Evolutionary conservation across 257 asterid genomes (phyloP).

Genomic region (Rhazya stricta): DNA sequence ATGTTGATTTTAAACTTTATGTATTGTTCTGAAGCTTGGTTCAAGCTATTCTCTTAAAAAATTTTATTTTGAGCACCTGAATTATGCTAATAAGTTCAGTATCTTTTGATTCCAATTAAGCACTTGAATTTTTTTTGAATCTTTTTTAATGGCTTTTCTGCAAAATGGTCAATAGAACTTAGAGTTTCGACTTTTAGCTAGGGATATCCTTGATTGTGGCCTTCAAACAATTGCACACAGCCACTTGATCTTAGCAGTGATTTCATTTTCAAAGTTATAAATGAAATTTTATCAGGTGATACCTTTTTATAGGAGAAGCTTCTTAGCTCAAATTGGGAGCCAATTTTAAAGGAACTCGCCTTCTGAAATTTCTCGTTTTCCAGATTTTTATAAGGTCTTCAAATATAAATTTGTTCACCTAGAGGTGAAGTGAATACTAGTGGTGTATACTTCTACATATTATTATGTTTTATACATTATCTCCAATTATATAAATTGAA

Average conservation of each 20-base stretch:
- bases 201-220: slow-evolving; percentile 94
- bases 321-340: not conserved
- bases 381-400: slow-evolving; percentile 94
- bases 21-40: no score
- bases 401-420: slow-evolving; percentile 81
- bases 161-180: not conserved
- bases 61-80: no score
- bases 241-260: slow-evolving; percentile 93
- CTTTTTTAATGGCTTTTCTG: no score
- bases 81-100: no score
- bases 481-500: not conserved
- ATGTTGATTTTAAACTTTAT: no score
- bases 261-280: slow-evolving; percentile 75
- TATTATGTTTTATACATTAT: no score
- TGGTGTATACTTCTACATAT: slow-evolving; percentile 33
- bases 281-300: slow-evolving; percentile 81
- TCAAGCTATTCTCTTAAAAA: no score
- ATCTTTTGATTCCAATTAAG: no score
- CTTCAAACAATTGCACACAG: slow-evolving; percentile 59
- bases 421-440: slow-evolving; percentile 87
- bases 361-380: slow-evolving; percentile 11
- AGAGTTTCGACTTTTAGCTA: slow-evolving; percentile 28
- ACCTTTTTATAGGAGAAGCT: not conserved
- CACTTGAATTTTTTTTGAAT: no score
- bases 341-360: not conserved